These are phyloP conservation scores for Hericium erinaceus DNA, from an alignment of 768 basidiomycete species.

Conservation along the genomic window DNA sequence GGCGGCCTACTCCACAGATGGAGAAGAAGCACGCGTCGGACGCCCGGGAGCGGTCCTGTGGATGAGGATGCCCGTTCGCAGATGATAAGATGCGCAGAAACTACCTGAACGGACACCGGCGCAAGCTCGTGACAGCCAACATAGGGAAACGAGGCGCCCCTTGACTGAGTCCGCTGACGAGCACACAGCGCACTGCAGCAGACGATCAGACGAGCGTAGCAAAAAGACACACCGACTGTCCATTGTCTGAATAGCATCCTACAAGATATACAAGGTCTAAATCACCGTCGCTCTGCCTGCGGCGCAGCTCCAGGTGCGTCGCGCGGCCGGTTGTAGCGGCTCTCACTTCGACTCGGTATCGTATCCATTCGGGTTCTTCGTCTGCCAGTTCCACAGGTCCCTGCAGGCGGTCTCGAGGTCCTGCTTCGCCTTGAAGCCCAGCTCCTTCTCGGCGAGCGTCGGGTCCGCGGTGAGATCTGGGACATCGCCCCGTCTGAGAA, in stretches of 20 bases:
- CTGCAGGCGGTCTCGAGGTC: conserved; percentile 88
- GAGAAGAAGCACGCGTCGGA: too few relatives aligned
- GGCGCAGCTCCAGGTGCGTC: not conserved
- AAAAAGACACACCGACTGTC: not conserved
- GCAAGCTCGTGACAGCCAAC: not conserved
- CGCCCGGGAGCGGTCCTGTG: not conserved
- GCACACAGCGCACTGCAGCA: not conserved
- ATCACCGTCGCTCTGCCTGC: not conserved
- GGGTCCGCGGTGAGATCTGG: conserved; percentile 96
- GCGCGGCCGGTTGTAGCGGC: too few relatives aligned
- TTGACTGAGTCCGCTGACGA: too few relatives aligned
- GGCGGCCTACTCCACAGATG: too few relatives aligned
- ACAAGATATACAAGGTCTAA: not conserved
- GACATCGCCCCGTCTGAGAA: conserved; percentile 80
- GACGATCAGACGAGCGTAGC: not conserved
- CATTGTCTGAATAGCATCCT: not conserved
- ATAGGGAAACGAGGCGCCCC: too few relatives aligned
- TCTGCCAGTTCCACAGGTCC: conserved; percentile 99
- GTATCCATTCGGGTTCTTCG: conserved; percentile 81
- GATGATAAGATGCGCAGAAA: not conserved
- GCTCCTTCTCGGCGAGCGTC: conserved; percentile 79
- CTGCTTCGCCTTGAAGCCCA: conserved; percentile 80
- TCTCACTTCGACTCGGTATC: conserved; percentile 9
- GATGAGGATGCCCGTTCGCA: not conserved
- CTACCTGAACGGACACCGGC: not conserved